phyloP scores from a whole-genome alignment of 225 moss, liverwort and hornwort species.

The Climacium dendroides region DNA sequence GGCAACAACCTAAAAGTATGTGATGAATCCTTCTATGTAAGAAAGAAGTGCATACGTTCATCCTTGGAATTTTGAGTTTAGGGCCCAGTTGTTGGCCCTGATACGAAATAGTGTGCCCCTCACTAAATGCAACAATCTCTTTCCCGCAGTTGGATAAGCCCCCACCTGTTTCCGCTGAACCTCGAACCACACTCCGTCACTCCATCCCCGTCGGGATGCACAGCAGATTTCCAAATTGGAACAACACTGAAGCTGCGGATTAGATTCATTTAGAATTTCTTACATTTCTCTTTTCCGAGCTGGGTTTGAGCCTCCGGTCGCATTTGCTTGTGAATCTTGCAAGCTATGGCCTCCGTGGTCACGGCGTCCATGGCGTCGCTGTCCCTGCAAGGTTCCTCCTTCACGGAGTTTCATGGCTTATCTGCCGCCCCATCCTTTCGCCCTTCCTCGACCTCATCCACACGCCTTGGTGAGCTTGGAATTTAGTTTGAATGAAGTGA shows the following conservation, averaged over 20 bases:
- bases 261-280: not conserved
- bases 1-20: accelerated
- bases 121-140: not conserved
- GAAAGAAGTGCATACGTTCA: too few species aligned
- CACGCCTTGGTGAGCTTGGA: not conserved
- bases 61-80: too few species aligned
- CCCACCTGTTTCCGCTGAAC: not conserved
- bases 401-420: not conserved
- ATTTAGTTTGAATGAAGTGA: not conserved
- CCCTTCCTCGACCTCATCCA: not conserved
- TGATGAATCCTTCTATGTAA: too few species aligned
- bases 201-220: not conserved
- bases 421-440: not conserved
- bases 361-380: not conserved
- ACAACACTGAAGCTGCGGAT: not conserved
- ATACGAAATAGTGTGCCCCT: not conserved
- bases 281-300: not conserved
- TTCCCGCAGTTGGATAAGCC: not conserved
- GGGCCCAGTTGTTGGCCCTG: too few species aligned
- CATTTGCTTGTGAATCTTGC: not conserved
- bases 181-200: not conserved
- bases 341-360: not conserved
- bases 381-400: not conserved
- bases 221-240: not conserved
- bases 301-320: not conserved